Evolutionary conservation across 768 basidiomycete species (phyloP), one percentile per base, ranked within the genome.

Genomic region (Auriscalpium vulgare): DNA sequence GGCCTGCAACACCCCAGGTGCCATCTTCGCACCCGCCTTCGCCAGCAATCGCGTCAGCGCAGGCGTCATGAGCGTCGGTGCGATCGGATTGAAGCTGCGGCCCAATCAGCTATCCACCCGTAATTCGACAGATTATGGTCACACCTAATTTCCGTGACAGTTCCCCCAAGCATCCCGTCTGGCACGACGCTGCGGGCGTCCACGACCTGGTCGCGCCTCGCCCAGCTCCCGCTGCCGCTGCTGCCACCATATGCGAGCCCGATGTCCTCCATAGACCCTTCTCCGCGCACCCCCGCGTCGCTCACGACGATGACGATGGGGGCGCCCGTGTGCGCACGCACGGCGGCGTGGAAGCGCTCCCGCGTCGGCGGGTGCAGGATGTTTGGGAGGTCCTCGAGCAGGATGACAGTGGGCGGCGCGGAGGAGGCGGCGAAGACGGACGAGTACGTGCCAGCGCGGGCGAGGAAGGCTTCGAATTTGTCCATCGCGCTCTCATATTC

Each of bases 351-450:
- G 67, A 95, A 95, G 9, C 80, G 78, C 13, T 73, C 70, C 63
- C 83, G 85, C 0, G 86, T 90, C 21, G 76, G 72, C 6, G 73
- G 68, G 69, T 93, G 91, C 5, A 91, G 73, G 54, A 97, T 81
- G 66, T 98, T 97, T 0, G 95, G 97, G 1, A 99, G 78, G 55
- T 95, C 89, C 70, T 95, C 91, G 8, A 97, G 74, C 4, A 97
- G 81, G 52, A 97, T 56, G 61, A 6, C 43, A 50, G 11, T 43
- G 54, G 23, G 10, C 51, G 43, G 35, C 56, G 55, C 37, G 50
- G 51, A 17, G 56, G 50, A 56, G 51, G 37, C 56, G 21, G 49
- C 52, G 59, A 85, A 83, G 23, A 90, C 67, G 47, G 76, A 78
- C 19, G 73, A 72, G 63, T 86, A 88, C 4, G 74, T 77, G 16